These are phyloP conservation scores for Sporothrix luriei DNA, from an alignment of 2,329 filamentous ascomycete species.

Conservation along the genomic window DNA sequence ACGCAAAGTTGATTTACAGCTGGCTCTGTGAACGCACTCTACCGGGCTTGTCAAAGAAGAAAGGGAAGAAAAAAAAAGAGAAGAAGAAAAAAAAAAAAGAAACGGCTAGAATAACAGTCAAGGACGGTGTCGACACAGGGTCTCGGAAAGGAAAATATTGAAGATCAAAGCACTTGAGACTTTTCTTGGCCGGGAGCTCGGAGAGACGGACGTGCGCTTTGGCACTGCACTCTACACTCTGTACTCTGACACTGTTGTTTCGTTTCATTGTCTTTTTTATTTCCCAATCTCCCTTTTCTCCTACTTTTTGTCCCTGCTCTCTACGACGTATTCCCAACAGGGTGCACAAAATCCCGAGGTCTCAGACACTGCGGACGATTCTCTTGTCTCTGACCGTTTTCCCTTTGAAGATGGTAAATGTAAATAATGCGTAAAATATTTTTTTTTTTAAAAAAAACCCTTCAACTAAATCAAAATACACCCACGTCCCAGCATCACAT, in stretches of 20 bases:
- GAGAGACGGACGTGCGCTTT: slow-evolving; percentile 7
- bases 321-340: background rate
- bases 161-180: background rate
- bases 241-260: background rate
- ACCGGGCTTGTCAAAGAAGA: background rate
- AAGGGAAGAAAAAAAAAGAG: background rate
- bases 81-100: background rate
- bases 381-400: background rate
- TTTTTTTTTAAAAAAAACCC: too few species aligned
- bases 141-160: background rate
- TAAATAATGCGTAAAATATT: background rate
- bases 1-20: slow-evolving; percentile 4
- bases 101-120: too few species aligned
- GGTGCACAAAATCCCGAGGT: slow-evolving; percentile 2
- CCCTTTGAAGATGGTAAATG: background rate
- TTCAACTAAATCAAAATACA: too few species aligned
- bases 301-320: background rate
- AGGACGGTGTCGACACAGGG: background rate
- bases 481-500: background rate
- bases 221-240: background rate
- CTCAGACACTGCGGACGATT: slow-evolving; percentile 14
- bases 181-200: background rate
- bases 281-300: background rate
- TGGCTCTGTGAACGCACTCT: background rate
- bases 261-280: background rate